These are phyloP conservation scores for Sporothrix luriei DNA, from an alignment of 2,329 filamentous ascomycete species.

Conservation along the genomic window DNA sequence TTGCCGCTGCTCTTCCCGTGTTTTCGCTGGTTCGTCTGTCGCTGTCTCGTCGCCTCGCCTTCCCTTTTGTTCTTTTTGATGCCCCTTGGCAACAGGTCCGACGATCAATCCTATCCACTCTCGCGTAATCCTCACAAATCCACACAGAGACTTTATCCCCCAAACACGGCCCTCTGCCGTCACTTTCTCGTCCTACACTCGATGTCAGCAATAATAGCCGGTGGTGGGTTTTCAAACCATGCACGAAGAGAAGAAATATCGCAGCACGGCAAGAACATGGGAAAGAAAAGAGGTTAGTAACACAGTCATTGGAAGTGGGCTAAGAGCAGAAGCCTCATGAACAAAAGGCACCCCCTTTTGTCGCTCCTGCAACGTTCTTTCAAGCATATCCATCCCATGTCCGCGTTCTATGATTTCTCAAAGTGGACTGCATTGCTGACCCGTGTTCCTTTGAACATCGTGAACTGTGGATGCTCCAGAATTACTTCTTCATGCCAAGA, in stretches of 20 bases:
- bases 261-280: neutral
- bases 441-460: conserved; percentile 4
- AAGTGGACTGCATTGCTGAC: conserved; percentile 7
- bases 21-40: conserved; percentile 22
- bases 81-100: conserved; percentile 17
- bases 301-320: neutral
- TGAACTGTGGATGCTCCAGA: neutral
- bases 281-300: neutral
- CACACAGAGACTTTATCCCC: conserved; percentile 19
- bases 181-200: neutral
- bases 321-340: neutral
- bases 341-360: neutral
- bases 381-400: conserved; percentile 8
- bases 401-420: neutral
- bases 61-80: neutral
- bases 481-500: neutral
- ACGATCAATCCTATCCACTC: conserved; percentile 23
- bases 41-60: conserved; percentile 17
- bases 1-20: conserved; percentile 10
- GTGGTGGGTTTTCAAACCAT: neutral
- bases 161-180: conserved; percentile 20
- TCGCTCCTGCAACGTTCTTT: neutral
- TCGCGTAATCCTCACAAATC: conserved; percentile 24
- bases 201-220: conserved; percentile 24
- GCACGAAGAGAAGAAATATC: neutral